Percentiles rank a stretch among this genome's conserved stretches.
Evolutionary conservation across 371 early-diverging fungal species (phyloP).

Genomic region (Mortierella sp.): DNA sequence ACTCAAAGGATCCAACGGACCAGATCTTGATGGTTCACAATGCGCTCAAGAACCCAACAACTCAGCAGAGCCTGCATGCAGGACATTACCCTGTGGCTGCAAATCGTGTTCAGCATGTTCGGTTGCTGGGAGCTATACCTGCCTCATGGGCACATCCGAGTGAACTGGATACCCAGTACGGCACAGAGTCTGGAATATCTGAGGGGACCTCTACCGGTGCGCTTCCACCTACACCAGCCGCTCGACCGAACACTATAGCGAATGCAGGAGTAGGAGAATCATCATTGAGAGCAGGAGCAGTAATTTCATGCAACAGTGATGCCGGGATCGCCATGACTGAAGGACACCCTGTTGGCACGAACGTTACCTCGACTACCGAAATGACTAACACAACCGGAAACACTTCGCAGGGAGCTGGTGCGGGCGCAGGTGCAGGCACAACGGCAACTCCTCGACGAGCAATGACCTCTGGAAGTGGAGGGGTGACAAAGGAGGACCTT

Average conservation of each 20-base stretch:
- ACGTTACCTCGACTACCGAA: not conserved
- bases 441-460: conserved; percentile 12
- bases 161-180: not conserved
- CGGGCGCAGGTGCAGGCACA: not conserved
- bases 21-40: not conserved
- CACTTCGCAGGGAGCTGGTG: not conserved
- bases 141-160: conserved; percentile 10
- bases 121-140: not conserved
- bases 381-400: not conserved
- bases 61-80: not conserved
- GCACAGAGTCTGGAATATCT: not conserved
- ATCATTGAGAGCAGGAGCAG: not conserved
- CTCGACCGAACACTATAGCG: no score
- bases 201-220: conserved; percentile 6
- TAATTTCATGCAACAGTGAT: not conserved
- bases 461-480: conserved; percentile 21
- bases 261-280: not conserved
- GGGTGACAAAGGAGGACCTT: conserved; percentile 68
- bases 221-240: not conserved
- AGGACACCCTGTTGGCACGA: not conserved
- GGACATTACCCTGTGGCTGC: not conserved
- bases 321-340: not conserved
- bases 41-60: not conserved
- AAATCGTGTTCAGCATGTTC: not conserved
- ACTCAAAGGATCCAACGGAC: not conserved